Percentiles rank a stretch among this genome's conserved stretches.
Evolutionary conservation across 1,139 yeast genomes (phyloP).

Genomic region (Suhomyces terraborum): DNA sequence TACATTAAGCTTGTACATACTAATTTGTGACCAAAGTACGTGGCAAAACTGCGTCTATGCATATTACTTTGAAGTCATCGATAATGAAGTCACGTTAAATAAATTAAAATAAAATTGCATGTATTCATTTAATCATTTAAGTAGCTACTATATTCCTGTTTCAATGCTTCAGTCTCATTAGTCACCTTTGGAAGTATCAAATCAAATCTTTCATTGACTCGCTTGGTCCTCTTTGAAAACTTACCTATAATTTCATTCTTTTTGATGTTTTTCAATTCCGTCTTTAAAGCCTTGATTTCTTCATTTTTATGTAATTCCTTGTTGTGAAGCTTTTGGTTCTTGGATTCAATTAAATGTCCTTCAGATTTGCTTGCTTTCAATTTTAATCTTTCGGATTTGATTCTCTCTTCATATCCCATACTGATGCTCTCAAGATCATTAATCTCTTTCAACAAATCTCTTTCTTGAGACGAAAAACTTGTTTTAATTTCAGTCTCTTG

Average conservation of each 20-base stretch:
- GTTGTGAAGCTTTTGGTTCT: constrained; percentile 29
- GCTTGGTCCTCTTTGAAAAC: constrained; percentile 32
- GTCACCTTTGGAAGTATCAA: constrained; percentile 38
- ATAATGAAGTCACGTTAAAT: constrained; percentile 1
- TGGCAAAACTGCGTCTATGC: neutral
- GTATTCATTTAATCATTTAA: constrained; percentile 10
- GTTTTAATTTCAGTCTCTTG: constrained; percentile 22
- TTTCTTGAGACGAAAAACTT: constrained; percentile 26
- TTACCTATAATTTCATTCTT: constrained; percentile 31
- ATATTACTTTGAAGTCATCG: neutral
- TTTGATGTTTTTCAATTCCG: constrained; percentile 34
- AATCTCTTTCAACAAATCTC: constrained; percentile 25
- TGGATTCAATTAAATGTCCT: constrained; percentile 22
- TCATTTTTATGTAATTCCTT: constrained; percentile 30
- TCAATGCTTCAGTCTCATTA: constrained; percentile 19
- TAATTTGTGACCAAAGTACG: neutral
- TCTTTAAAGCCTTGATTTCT: constrained; percentile 29
- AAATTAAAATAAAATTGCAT: neutral
- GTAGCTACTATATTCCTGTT: constrained; percentile 12
- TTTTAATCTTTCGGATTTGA: constrained; percentile 25
- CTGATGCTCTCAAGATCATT: constrained; percentile 27
- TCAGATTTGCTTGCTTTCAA: constrained; percentile 31
- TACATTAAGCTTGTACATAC: neutral
- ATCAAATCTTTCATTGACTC: constrained; percentile 42
- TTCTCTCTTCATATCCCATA: constrained; percentile 28